Conservation (phyloP, 768 basidiomycete genomes). For the Macrolepiota fuliginosa region DNA sequence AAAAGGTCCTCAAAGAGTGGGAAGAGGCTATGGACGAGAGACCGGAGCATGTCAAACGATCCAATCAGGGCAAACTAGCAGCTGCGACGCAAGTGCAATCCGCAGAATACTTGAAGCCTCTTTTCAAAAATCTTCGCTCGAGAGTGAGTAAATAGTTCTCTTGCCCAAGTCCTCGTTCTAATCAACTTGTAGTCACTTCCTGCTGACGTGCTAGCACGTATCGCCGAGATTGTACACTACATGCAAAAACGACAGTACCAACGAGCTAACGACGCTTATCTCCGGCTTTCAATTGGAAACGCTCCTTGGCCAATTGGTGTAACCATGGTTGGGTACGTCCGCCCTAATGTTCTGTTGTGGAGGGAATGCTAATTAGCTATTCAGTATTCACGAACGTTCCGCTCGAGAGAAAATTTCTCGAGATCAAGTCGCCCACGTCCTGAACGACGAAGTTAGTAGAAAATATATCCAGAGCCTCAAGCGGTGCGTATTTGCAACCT, state of each 20-base stretch:
- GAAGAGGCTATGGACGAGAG: slow-evolving; percentile 92
- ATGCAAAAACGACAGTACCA: slow-evolving; percentile 98
- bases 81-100: slow-evolving; percentile 96
- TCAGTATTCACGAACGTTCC: slow-evolving; percentile 93
- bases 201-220: slow-evolving; percentile 77
- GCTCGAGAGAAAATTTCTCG: slow-evolving; percentile 97
- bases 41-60: slow-evolving; percentile 84
- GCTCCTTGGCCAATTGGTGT: slow-evolving; percentile 99
- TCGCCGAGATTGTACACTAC: slow-evolving; percentile 92
- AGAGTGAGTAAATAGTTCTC: slow-evolving; percentile 44
- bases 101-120: slow-evolving; percentile 93
- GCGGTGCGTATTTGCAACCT: slow-evolving; percentile 47
- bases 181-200: slow-evolving; percentile 58
- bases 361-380: slow-evolving; percentile 1
- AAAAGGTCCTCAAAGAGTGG: slow-evolving; percentile 94
- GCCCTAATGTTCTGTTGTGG: background rate
- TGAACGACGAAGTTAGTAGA: slow-evolving; percentile 98
- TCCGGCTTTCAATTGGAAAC: slow-evolving; percentile 95
- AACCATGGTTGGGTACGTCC: slow-evolving; percentile 92
- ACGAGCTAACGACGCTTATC: slow-evolving; percentile 93
- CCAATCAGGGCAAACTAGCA: slow-evolving; percentile 89
- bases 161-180: background rate
- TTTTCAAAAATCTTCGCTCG: slow-evolving; percentile 88
- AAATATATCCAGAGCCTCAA: slow-evolving; percentile 99
- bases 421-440: slow-evolving; percentile 95